A percentile compares a stretch with the other conserved stretches of the same genome.
These are phyloP conservation scores for Syzygium grande DNA, from an alignment of 345 rosid species.

Conservation along the genomic window DNA sequence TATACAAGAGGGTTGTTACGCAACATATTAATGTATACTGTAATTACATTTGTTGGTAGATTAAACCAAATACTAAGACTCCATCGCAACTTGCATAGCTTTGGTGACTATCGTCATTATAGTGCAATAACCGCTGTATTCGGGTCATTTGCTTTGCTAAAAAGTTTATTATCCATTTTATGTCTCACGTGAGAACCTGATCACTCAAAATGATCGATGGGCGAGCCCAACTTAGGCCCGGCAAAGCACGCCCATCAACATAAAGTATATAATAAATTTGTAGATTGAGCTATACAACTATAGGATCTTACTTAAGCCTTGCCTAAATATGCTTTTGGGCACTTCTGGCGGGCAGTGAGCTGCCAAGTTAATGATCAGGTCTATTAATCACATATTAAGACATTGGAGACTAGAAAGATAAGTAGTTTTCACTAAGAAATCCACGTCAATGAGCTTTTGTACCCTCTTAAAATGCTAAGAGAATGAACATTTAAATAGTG, in stretches of 20 bases:
- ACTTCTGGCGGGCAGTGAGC: fast-evolving
- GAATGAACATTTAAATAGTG: background rate
- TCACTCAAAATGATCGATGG: background rate
- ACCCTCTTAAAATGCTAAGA: background rate
- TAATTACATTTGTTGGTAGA: background rate
- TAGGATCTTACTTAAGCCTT: background rate
- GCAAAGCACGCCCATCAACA: background rate
- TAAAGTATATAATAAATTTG: background rate
- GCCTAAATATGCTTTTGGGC: background rate
- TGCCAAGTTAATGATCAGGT: background rate
- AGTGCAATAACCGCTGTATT: background rate
- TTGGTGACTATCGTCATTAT: background rate
- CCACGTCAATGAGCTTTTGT: background rate
- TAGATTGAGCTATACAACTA: background rate
- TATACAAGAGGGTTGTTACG: background rate
- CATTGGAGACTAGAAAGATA: background rate
- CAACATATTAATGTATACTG: background rate
- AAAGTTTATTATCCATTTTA: background rate
- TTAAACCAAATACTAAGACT: background rate
- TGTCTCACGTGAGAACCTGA: background rate
- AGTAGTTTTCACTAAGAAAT: background rate
- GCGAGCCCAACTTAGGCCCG: fast-evolving
- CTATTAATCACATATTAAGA: background rate
- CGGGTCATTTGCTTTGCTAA: background rate
- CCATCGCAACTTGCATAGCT: background rate